phyloP scores from a whole-genome alignment of 1,284 basidiomycete species.

The Jaminaea rosea region DNA sequence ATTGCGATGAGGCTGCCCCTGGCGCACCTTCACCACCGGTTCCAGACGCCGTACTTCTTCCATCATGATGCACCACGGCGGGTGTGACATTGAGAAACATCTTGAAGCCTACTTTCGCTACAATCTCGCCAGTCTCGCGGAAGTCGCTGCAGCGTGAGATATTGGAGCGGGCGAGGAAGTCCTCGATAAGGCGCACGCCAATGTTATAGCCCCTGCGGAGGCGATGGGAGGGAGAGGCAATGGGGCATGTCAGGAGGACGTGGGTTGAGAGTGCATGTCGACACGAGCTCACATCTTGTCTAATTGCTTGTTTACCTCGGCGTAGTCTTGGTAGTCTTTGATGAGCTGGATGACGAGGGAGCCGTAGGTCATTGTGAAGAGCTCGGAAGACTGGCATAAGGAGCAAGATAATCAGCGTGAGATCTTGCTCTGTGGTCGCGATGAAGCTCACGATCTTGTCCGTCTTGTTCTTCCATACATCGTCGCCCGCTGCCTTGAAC shows the following conservation, averaged over 20 bases:
- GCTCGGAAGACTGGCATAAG: conserved; percentile 64
- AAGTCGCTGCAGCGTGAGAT: conserved; percentile 68
- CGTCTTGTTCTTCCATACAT: conserved; percentile 44
- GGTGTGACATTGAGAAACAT: conserved; percentile 92
- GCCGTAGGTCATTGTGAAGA: conserved; percentile 94
- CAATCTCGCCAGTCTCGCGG: conserved; percentile 62
- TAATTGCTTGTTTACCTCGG: conserved; percentile 62
- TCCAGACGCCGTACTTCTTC: neutral
- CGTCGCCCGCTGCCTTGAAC: conserved; percentile 41
- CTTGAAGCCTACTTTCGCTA: conserved; percentile 68
- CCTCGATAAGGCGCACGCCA: conserved; percentile 89
- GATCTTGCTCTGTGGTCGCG: neutral
- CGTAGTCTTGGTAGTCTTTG: conserved; percentile 97
- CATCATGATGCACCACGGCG: conserved; percentile 58
- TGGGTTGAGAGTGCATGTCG: neutral
- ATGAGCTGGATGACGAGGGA: conserved; percentile 95
- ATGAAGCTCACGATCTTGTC: conserved; percentile 42
- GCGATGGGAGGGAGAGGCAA: too few relatives aligned
- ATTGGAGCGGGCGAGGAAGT: conserved; percentile 80
- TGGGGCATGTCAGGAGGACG: neutral
- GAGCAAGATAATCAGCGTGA: neutral
- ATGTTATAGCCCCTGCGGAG: conserved; percentile 88
- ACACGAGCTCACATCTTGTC: conserved; percentile 55
- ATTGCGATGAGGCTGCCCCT: conserved; percentile 7
- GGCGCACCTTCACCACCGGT: neutral